Base-by-base conservation (phyloP, 345 rosid genomes). In the Microcos paniculata region DNA sequence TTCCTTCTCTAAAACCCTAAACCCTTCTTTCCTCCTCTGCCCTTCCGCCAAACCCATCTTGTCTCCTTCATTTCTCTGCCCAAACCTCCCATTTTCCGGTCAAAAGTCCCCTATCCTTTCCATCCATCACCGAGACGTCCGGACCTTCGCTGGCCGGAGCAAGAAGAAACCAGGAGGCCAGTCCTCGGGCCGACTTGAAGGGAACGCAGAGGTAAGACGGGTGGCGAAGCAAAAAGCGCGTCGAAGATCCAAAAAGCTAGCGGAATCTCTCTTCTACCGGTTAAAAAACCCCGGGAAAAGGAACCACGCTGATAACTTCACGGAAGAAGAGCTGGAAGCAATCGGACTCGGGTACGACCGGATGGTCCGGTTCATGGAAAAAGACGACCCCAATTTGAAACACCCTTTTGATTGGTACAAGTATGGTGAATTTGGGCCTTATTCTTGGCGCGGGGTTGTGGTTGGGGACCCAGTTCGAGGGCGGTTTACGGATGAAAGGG, bases 361-460 rank as follows among this genome's bases (percentile, higher is more conserved):
- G 71, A 87, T 88, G 96, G 98, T 89, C 74, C 82, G 93, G 79
- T 93, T 93, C 84, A 89, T 93, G 98, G 93, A 91, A 61, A 90
- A 89, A 77, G 96, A 93, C 74, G 99, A 93, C 82, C 97, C 98
- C 1, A 83, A 90, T 57, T 76, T 95, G 46, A 90, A 89, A 46
- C 98, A 95, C 76, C 99, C 94, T 1, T 77, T 86, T 76, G 96
- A 95, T 64, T 93, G 98, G 98, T 93, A 88, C 77, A 93, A 93
- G 81, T 95, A 95, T 56, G 99, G 98, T 3, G 99, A 95, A 76
- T 90, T 82, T 57, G 98, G 98, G 28, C 99, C 97, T 1, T 95
- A 93, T 85, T 91, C 98, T 33, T 93, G 98, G 98, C 90, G 97
- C 3, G 99, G 98, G 8, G 90, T 95, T 8, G 98, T 95, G n/a